Base-by-base conservation (phyloP, 495 filamentous ascomycete species). In the Aspergillus egyptiacus region DNA sequence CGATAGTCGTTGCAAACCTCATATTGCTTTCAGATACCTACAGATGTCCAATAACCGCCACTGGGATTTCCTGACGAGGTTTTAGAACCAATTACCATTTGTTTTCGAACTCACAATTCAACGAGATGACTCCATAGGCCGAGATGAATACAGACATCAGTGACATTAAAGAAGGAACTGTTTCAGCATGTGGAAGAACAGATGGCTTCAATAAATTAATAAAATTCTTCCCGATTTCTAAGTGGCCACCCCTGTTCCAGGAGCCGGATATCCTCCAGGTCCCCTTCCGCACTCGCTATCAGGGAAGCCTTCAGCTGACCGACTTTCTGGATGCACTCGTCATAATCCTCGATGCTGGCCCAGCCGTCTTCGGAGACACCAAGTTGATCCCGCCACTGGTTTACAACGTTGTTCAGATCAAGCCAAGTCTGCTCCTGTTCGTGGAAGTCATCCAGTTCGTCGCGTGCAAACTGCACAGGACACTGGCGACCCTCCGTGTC, bases 241-340 rank as follows among this genome's bases (percentile, higher is more conserved):
- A 57, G 50, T 30, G 30, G 31, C 49, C 54, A 57, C 27, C 54
- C 49, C 14, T 46, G 46, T 24, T 46, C 35, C 33, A 57, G 17
- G 14, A 53, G 40, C 10, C 19, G 10, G 27, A 57, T 57, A 32
- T 57, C 49, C 18, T 57, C 38, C 18, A 39, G 0, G 38, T 57
- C 49, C 2, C 45, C 54, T 31, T 52, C 48, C 2, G 44, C 49
- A 25, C 2, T 46, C 3, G 37, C 44, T n/a, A 57, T 40, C 2
- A 57, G 44, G 32, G 45, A 53, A 2, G 24, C 39, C 25, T 57
- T 50, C 5, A 53, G 38, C 39, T 57, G 30, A 23, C 40, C 48
- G 28, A 32, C 13, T 20, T 50, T 53, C 25, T 45, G 38, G 10
- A 53, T 14, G 19, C 37, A 23, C 11, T 57, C 45, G 24, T 49